Base-by-base conservation (phyloP, 257 asterid species). In the Nicotiana paniculata region DNA sequence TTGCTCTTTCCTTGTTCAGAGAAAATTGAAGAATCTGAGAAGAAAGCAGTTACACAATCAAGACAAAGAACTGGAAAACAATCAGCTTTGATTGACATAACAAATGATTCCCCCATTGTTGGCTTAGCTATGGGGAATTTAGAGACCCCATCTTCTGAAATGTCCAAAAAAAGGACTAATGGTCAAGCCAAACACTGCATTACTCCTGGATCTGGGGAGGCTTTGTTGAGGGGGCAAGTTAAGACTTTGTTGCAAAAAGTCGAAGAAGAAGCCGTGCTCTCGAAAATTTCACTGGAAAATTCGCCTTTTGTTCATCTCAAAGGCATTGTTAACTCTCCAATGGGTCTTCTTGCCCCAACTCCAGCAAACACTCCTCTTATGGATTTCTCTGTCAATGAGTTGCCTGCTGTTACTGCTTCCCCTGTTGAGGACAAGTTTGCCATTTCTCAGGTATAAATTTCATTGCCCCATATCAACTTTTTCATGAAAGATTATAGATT, bases 71-170 rank as follows among this genome's bases (percentile, higher is more conserved):
- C 81, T 75, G 88, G 67, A 13, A 90, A 89, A 83, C 97, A 93
- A 64, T 90, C 91, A 1, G 97, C 95, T 0, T 92, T 94, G 0
- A 77, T 94, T 2, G 99, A 96, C 57, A 94, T 94, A 63, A 96
- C 99, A 1, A 96, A 94, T 12, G 99, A 94, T 82, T 96, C 99
- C 2, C 99, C 99, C 0, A 94, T 96, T 53, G 97, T 94, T n/a
- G 99, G 99, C 39, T 89, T 96, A 68, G 98, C 99, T 3, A 88
- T 83, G 89, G 97, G 93, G 3, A 88, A 53, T 80, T 84, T 91
- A 9, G 90, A 84, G 83, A 94, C 99, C 37, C 99, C 99, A 4
- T 93, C 96, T n/a, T 96, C 97, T 6, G 90, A 89, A 0, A 65
- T 89, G 86, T 93, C 96, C 69, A 93, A 90, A 94, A 94, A 85